These are phyloP conservation scores for Xylaria sp. DNA, from an alignment of 2,329 filamentous ascomycete species.

Conservation along the genomic window DNA sequence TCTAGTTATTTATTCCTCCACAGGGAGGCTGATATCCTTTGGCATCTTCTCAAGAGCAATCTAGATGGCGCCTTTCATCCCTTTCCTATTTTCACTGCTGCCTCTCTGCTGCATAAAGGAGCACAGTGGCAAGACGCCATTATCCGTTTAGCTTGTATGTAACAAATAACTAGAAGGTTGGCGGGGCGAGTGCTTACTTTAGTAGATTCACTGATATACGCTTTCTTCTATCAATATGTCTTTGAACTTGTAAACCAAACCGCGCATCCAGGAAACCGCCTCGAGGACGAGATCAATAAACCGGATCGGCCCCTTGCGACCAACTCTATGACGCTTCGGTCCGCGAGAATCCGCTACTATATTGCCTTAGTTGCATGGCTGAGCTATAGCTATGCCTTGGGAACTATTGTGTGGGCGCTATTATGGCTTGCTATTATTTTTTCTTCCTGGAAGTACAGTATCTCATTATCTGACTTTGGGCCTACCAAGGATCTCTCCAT, in stretches of 20 bases:
- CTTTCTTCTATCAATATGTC: conserved; percentile 14
- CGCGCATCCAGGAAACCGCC: conserved; percentile 1
- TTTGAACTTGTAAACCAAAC: conserved; percentile 23
- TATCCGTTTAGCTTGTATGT: conserved; percentile 5
- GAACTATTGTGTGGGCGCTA: conserved; percentile 4
- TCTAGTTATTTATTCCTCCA: neutral
- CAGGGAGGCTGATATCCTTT: conserved; percentile 4
- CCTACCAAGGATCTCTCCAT: conserved; percentile 20
- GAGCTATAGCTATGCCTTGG: conserved; percentile 22
- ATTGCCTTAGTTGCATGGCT: conserved; percentile 14
- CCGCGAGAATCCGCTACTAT: conserved; percentile 17
- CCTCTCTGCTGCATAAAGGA: conserved; percentile 15
- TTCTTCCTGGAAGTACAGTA: conserved; percentile 11
- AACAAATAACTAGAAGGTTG: neutral
- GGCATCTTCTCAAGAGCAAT: conserved; percentile 19
- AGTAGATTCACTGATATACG: conserved; percentile 19
- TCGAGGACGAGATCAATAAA: conserved; percentile 27
- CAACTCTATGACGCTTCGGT: conserved; percentile 8
- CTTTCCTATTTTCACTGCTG: conserved; percentile 21
- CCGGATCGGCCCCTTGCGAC: conserved; percentile 18
- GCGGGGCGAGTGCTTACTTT: neutral
- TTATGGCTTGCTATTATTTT: conserved; percentile 17
- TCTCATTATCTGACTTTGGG: conserved; percentile 14
- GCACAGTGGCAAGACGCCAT: conserved; percentile 4
- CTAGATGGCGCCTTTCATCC: conserved; percentile 4